phyloP scores from a whole-genome alignment of 225 moss, liverwort and hornwort genomes.

The Neckera pumila region DNA sequence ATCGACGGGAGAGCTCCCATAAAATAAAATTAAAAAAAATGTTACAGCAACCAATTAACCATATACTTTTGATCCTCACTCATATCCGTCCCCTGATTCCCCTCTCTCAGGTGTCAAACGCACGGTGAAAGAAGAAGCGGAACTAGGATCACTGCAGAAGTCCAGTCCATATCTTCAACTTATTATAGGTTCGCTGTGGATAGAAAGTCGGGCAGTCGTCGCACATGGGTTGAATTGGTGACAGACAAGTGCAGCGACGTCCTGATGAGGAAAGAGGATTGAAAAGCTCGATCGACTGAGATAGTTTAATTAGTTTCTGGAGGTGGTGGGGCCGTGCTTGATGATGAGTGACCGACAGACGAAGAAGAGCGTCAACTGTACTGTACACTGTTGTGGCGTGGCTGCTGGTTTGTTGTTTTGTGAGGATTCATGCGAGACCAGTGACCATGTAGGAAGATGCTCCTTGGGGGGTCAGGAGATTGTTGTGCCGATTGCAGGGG shows the following conservation, averaged over 20 bases:
- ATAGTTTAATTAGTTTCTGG: not conserved
- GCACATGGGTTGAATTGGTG: not conserved
- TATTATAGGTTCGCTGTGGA: not conserved
- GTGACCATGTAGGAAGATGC: not conserved
- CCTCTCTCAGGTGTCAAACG: not conserved
- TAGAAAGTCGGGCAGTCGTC: not conserved
- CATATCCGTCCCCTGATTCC: too few relatives aligned
- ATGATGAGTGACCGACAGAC: not conserved
- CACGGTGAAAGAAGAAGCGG: not conserved
- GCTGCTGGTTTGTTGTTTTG: not conserved
- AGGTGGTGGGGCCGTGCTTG: not conserved
- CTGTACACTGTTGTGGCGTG: not conserved
- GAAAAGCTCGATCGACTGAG: not conserved
- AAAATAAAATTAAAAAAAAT: not conserved
- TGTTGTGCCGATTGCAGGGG: not conserved
- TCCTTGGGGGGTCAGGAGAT: not conserved
- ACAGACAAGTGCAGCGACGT: not conserved
- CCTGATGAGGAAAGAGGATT: not conserved
- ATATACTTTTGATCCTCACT: not conserved
- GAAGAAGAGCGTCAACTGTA: not conserved
- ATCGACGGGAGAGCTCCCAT: not conserved
- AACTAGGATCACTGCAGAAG: not conserved
- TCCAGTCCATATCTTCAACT: not conserved
- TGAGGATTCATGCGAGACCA: not conserved
- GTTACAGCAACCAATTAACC: not conserved